Base-by-base conservation (phyloP, 208 protist species). In the Leishmania gerbilli region DNA sequence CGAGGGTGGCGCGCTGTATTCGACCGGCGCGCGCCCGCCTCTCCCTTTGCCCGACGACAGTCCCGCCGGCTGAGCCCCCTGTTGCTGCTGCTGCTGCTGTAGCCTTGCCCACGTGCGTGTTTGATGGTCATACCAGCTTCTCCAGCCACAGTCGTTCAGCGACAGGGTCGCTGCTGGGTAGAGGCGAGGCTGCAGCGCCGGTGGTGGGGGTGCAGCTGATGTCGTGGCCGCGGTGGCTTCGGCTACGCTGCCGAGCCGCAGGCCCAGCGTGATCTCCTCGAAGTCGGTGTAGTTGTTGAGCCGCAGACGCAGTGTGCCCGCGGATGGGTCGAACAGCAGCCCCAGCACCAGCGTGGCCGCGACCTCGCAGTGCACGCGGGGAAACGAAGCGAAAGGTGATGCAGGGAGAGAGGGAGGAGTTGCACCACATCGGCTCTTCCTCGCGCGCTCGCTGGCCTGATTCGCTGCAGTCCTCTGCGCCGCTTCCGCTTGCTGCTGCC, bases 141-240 rank as follows among this genome's bases (percentile, higher is more conserved):
- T 72, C 82, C 82, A 86, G 1, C 82, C 82, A 56, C 47, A 31
- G 21, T 86, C 82, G n/a, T 86, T 80, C 17, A 86, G 67, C 9
- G 82, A 82, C 37, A 86, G 56, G 42, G 82, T 86, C 17, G 82
- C 78, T 0, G 82, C 82, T 4, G 82, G 82, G 78, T 86, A 86
- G 24, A 86, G 49, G 42, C 71, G 51, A 9, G 64, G 7, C 8
- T 56, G 64, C 42, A 45, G 51, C 65, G 42, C 76, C 37, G 21
- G 76, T 65, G 31, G n/a, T 21, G 17, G 27, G 31, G 17, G 37
- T 37, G 56, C 3, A 34, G 81, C 69, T 53, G 71, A 27, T 55
- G 64, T 15, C 58, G 80, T 68, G 15, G 40, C 13, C 4, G 34
- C 17, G 56, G 55, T 51, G 13, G 19, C 56, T 5, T 47, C 3